A percentile compares a stretch with the other conserved stretches of the same genome.
Evolutionary conservation across 108 stramenopile species (phyloP).

Genomic region (Cyclotella atomus): DNA sequence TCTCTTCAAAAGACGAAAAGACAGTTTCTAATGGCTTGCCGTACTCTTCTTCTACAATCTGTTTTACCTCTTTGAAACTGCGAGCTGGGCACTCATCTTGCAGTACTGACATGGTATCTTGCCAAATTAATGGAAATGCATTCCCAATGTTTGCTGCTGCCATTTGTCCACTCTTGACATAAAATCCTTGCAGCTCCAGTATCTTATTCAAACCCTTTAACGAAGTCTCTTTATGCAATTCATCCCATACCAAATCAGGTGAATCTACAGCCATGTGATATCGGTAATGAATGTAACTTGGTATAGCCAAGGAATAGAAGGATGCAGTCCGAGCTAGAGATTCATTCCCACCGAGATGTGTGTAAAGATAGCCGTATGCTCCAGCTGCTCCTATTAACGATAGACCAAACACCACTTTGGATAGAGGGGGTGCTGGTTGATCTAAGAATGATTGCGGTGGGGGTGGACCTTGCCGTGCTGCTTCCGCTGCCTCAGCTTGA

Average conservation of each 20-base stretch:
- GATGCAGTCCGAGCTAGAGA: constrained; percentile 52
- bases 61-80: constrained; percentile 61
- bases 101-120: constrained; percentile 81
- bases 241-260: constrained; percentile 69
- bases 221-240: constrained; percentile 65
- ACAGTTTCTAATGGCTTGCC: constrained; percentile 51
- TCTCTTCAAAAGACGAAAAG: constrained; percentile 71
- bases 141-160: constrained; percentile 82
- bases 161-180: constrained; percentile 88
- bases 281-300: constrained; percentile 70
- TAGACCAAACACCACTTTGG: background rate
- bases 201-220: constrained; percentile 70
- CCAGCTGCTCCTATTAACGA: background rate
- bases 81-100: constrained; percentile 81
- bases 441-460: background rate
- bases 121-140: constrained; percentile 86
- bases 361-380: constrained; percentile 11
- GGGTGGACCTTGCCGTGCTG: background rate
- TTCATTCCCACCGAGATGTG: constrained; percentile 63
- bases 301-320: constrained; percentile 70
- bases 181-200: constrained; percentile 81
- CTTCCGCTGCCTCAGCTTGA: background rate
- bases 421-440: background rate
- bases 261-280: constrained; percentile 59
- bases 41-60: constrained; percentile 69